These are phyloP conservation scores for Sarocladium brachiariae DNA, from an alignment of 2,329 filamentous ascomycete genomes.

Conservation along the genomic window DNA sequence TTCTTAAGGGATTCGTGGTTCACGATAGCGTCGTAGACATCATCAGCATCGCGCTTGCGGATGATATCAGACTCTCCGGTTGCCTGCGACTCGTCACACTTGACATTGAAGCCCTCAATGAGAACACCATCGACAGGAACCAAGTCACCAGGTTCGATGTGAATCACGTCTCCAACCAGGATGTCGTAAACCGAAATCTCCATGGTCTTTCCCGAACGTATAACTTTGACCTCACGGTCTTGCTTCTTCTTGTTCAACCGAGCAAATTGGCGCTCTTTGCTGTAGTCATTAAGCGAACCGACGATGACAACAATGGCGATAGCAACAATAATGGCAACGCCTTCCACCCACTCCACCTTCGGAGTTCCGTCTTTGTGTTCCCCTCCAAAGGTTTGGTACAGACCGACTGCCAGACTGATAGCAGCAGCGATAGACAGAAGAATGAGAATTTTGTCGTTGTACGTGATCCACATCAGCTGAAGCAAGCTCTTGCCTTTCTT, in stretches of 20 bases:
- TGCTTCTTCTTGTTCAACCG: slow-evolving; percentile 75
- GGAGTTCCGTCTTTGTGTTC: slow-evolving; percentile 43
- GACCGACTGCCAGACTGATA: slow-evolving; percentile 65
- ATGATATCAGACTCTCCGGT: slow-evolving; percentile 75
- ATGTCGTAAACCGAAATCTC: slow-evolving; percentile 66
- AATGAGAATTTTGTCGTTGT: slow-evolving; percentile 76
- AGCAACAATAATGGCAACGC: slow-evolving; percentile 75
- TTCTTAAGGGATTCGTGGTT: slow-evolving; percentile 60
- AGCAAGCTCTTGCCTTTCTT: slow-evolving; percentile 69
- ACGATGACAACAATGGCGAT: slow-evolving; percentile 72
- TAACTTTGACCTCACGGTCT: slow-evolving; percentile 63
- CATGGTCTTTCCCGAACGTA: slow-evolving; percentile 63
- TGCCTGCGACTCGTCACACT: slow-evolving; percentile 71
- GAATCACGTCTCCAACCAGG: slow-evolving; percentile 62
- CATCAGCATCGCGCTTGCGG: slow-evolving; percentile 59
- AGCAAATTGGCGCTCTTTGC: slow-evolving; percentile 74
- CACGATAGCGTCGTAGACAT: slow-evolving; percentile 64
- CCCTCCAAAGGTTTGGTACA: slow-evolving; percentile 67
- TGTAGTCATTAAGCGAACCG: slow-evolving; percentile 71
- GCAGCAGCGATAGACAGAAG: slow-evolving; percentile 63
- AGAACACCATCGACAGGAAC: slow-evolving; percentile 68
- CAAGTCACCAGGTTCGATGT: slow-evolving; percentile 69
- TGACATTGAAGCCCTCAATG: slow-evolving; percentile 66
- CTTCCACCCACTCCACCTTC: slow-evolving; percentile 71
- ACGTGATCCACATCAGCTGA: slow-evolving; percentile 73